Evolutionary conservation across 2,329 filamentous ascomycete genomes (phyloP), one percentile per base, ranked within the genome.

Genomic region (Beauveria australis): DNA sequence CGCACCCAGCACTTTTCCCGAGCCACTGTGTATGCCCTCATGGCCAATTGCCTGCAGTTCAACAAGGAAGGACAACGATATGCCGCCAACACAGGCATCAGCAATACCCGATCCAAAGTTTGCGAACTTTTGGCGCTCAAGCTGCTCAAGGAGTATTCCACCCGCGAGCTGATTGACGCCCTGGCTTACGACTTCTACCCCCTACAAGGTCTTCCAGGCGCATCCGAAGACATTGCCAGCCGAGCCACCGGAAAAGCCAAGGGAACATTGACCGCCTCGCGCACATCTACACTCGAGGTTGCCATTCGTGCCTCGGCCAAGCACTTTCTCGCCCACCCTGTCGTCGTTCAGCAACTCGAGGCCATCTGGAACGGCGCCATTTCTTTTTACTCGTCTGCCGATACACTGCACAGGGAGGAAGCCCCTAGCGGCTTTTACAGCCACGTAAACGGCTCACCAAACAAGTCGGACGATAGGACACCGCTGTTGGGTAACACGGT

Each of bases 341-440:
- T 97, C 3, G 92, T 97, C 0, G 89, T 97, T 9, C 91, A 95
- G 72, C 92, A 97, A 70, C 80, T 97, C n/a, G 92, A 97, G 73
- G 92, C 92, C 49, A 96, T 97, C 63, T 97, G 93, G 93, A 93
- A 91, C 22, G 93, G 93, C 30, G 93, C 89, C 19, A 94, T 97
- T 65, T 92, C 94, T 66, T 97, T 97, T 70, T 92, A 96, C 73
- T 94, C 91, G 1, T 86, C 88, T 14, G 91, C 91, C 5, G 92
- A 97, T 72, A 89, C 84, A 65, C 77, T 97, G 26, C 93, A 97
- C 72, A 86, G 91, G 53, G 80, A 78, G 67, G 61, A 71, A 58
- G 61, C 71, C 6, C 67, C 72, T 49, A 60, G 69, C 59, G 64
- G 65, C 63, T 63, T 58, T 5, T 65, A 65, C 47, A 63, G 64